Evolutionary conservation across 208 protist species (phyloP).

Genomic region (Leishmania guyanensis): DNA sequence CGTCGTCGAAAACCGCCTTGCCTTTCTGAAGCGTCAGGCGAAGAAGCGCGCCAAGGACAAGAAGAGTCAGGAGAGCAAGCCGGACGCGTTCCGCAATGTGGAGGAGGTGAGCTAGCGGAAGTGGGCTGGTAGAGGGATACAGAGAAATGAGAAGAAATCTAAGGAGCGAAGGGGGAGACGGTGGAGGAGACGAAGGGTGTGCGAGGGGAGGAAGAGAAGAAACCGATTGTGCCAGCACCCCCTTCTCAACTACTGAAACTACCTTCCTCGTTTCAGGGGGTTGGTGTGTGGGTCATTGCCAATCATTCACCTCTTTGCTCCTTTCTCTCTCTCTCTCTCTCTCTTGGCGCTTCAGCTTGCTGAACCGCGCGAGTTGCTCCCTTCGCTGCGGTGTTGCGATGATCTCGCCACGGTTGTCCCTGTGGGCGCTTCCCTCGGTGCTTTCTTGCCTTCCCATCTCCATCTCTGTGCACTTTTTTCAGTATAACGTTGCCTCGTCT

Average conservation of each 20-base stretch:
- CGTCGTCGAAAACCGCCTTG: slow-evolving; percentile 71
- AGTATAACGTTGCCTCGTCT: no score
- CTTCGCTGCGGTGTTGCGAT: neutral
- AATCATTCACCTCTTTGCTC: neutral
- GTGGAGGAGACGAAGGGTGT: neutral
- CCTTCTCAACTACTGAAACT: neutral
- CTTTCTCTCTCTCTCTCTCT: neutral
- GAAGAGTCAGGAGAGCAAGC: slow-evolving; percentile 46
- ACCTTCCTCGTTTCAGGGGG: neutral
- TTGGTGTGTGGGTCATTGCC: neutral
- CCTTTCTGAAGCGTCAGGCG: slow-evolving; percentile 71
- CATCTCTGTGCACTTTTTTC: neutral
- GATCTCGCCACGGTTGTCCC: neutral
- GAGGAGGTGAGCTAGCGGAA: slow-evolving; percentile 45
- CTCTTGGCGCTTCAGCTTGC: neutral
- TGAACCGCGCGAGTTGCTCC: neutral
- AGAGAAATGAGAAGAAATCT: neutral
- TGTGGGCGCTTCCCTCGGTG: neutral
- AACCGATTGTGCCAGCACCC: neutral
- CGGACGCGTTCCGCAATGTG: slow-evolving; percentile 73
- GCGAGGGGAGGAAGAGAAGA: no score
- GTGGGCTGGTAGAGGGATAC: no score
- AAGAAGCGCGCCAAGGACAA: slow-evolving; percentile 78
- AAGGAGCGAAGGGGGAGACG: neutral
- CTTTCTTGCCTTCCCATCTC: neutral